Conservation (phyloP, 441 rosid genomes). For the Caryocar brasiliense region DNA sequence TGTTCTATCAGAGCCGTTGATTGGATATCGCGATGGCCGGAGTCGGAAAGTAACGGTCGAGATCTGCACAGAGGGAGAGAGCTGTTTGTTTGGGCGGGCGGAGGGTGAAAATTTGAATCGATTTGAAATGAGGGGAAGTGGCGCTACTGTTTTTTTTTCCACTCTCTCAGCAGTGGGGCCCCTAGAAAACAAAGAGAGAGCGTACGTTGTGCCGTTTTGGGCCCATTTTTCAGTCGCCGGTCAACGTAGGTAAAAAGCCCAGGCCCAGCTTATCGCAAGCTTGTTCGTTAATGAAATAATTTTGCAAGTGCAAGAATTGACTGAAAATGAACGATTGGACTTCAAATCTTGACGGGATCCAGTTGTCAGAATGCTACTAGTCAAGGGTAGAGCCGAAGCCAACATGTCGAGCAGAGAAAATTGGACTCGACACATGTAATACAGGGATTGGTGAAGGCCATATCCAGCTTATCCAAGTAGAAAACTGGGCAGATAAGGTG, state of each 20-base stretch:
- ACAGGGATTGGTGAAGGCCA: slow-evolving; percentile 19
- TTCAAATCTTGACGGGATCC: slow-evolving; percentile 3
- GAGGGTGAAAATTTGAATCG: slow-evolving; percentile 44
- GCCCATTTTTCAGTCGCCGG: too few relatives aligned
- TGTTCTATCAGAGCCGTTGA: slow-evolving; percentile 8
- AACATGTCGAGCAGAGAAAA: too few relatives aligned
- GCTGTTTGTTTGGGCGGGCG: slow-evolving; percentile 3
- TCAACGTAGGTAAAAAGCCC: too few relatives aligned
- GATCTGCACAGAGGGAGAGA: neutral
- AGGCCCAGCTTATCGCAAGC: too few relatives aligned
- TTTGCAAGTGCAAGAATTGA: too few relatives aligned
- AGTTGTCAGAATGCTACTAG: slow-evolving; percentile 20
- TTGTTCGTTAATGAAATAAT: too few relatives aligned
- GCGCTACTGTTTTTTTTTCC: neutral
- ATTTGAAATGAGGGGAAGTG: slow-evolving; percentile 26
- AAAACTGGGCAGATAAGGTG: slow-evolving; percentile 53
- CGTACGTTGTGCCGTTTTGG: neutral
- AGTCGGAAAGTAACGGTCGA: too few relatives aligned
- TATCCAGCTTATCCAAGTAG: slow-evolving; percentile 42
- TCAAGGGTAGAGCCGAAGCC: slow-evolving; percentile 20
- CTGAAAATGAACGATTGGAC: neutral
- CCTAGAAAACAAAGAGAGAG: neutral
- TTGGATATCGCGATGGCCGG: too few relatives aligned
- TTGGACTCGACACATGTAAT: slow-evolving; percentile 24
- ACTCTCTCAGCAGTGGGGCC: neutral